Percentiles rank a stretch among this genome's conserved stretches.
Evolutionary conservation across 2,329 filamentous ascomycete species (phyloP).

Genomic region (Trichoderma afroharzianum): DNA sequence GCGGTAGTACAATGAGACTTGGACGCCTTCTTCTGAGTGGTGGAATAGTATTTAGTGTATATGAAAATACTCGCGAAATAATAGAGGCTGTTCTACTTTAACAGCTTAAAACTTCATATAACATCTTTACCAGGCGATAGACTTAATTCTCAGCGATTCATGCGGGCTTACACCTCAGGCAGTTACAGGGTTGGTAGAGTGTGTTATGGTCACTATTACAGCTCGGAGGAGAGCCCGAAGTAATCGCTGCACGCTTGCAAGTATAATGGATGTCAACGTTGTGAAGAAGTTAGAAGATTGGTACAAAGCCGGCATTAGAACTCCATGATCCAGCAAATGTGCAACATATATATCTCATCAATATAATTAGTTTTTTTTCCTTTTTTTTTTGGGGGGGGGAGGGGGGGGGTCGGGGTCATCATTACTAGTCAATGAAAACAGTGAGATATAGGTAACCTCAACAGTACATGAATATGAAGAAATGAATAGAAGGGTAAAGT

Average conservation of each 20-base stretch:
- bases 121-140: too few species aligned
- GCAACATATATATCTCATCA: neutral
- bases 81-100: neutral
- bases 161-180: too few species aligned
- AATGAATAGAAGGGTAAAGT: neutral
- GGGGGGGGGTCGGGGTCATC: too few species aligned
- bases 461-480: neutral
- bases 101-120: conserved; percentile 37
- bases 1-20: neutral
- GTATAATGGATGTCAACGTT: neutral
- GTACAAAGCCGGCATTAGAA: neutral
- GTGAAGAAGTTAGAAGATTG: neutral
- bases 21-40: neutral
- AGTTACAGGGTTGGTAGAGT: too few species aligned
- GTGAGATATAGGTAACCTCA: neutral
- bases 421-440: neutral
- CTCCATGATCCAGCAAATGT: neutral
- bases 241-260: neutral
- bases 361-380: neutral
- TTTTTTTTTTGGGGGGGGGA: too few species aligned
- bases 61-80: neutral
- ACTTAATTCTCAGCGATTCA: too few species aligned
- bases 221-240: neutral
- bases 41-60: neutral
- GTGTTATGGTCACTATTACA: too few species aligned